Conservation (phyloP, 2,329 filamentous ascomycete genomes). For the Xylaria sp. region DNA sequence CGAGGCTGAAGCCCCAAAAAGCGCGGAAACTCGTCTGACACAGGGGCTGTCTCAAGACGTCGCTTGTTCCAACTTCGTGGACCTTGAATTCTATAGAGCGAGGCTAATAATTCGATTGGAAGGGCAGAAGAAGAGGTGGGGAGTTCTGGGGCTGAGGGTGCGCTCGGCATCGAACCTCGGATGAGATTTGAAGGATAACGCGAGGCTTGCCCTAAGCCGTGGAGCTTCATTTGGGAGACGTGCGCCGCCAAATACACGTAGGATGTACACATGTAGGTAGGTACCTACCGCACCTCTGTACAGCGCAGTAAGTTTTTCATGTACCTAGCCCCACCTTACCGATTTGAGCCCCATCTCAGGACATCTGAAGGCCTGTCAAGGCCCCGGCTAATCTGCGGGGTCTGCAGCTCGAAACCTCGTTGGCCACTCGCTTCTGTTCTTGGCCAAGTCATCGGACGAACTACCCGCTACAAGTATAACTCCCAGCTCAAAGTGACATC, state of each 20-base stretch:
- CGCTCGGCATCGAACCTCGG: not conserved
- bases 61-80: not conserved
- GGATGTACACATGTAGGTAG: not conserved
- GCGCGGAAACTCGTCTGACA: constrained; percentile 43
- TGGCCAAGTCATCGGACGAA: constrained; percentile 26
- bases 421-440: constrained; percentile 18
- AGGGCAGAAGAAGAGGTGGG: constrained; percentile 1
- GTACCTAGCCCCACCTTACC: not conserved
- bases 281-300: not conserved
- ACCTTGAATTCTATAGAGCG: constrained; percentile 14
- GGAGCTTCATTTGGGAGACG: constrained; percentile 12
- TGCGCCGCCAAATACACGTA: constrained; percentile 16
- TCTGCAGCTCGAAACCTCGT: constrained; percentile 4
- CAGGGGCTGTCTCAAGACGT: constrained; percentile 46
- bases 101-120: constrained; percentile 28
- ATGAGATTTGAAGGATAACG: not conserved
- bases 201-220: no score
- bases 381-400: constrained; percentile 25
- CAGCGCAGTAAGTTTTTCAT: not conserved
- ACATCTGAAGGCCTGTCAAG: not conserved
- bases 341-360: constrained; percentile 7
- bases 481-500: no score
- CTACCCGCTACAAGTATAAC: not conserved
- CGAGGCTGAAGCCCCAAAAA: constrained; percentile 42
- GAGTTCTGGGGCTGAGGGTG: not conserved